phyloP scores from a whole-genome alignment of 257 asterid species.

The Solanum paucissectum region DNA sequence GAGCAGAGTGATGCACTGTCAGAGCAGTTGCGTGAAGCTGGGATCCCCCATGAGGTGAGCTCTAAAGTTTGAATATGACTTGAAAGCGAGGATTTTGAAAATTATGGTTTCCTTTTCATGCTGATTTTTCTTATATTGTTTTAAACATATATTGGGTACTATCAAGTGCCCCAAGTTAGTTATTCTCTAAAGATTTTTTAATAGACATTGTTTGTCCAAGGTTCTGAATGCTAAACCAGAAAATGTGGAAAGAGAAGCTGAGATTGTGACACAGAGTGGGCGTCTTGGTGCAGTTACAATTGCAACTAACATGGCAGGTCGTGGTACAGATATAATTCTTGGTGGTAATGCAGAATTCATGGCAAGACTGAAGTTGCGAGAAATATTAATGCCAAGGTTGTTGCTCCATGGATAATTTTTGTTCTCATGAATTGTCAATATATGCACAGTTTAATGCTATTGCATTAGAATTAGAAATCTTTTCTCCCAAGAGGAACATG shows the following conservation, averaged over 20 bases:
- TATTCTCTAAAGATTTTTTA: background rate
- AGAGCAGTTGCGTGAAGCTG: constrained; percentile 74
- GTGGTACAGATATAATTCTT: constrained; percentile 97
- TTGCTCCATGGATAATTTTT: background rate
- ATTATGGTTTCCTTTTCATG: background rate
- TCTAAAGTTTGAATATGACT: background rate
- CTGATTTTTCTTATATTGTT: background rate
- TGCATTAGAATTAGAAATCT: background rate
- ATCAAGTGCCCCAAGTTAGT: background rate
- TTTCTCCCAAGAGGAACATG: background rate
- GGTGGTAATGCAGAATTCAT: constrained; percentile 99
- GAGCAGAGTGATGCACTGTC: constrained; percentile 97
- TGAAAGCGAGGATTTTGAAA: background rate
- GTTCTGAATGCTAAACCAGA: constrained; percentile 99
- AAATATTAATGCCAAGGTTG: constrained; percentile 98
- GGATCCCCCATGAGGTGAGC: constrained; percentile 82
- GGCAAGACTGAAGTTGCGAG: constrained; percentile 97
- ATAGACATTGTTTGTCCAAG: constrained; percentile 18
- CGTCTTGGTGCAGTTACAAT: constrained; percentile 97
- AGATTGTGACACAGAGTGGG: constrained; percentile 99
- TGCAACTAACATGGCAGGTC: constrained; percentile 99
- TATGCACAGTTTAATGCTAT: background rate
- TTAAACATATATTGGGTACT: background rate
- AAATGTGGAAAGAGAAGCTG: constrained; percentile 99
- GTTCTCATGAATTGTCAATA: background rate